Conservation (phyloP, 352 stramenopile species). For the Aphanomyces astaci region DNA sequence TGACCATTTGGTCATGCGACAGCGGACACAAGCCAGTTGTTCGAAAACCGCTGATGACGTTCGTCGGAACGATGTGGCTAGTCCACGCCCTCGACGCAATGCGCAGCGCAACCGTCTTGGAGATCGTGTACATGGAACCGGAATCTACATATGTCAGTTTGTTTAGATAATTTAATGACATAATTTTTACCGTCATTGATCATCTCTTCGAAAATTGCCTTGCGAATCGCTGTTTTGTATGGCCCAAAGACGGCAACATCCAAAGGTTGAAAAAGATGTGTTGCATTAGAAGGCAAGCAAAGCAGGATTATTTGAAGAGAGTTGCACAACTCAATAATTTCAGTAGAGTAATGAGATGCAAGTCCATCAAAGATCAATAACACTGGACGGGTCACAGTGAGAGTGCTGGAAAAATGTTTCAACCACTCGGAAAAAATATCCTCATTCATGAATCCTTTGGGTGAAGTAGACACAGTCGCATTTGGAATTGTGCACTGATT, state of each 20-base stretch:
- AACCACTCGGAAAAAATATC: conserved; percentile 12
- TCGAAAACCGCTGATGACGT: background rate
- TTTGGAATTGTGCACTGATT: background rate
- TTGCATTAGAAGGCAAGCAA: background rate
- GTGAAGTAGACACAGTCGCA: conserved; percentile 23
- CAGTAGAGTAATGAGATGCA: background rate
- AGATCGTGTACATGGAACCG: background rate
- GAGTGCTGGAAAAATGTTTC: background rate
- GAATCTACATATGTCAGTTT: background rate
- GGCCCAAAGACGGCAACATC: conserved; percentile 1
- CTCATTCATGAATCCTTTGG: conserved; percentile 23
- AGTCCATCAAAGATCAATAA: background rate
- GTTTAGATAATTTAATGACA: background rate
- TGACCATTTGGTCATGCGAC: background rate
- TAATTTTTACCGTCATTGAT: background rate
- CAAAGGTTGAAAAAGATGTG: conserved; percentile 7
- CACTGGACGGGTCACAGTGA: background rate
- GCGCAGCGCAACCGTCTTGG: background rate
- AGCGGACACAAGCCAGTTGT: background rate
- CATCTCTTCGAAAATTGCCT: background rate
- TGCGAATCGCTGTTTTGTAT: background rate
- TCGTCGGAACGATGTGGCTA: background rate
- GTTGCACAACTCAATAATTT: background rate
- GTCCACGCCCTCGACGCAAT: background rate
- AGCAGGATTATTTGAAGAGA: conserved; percentile 1